These are phyloP conservation scores for Trifolium subterraneum DNA, from an alignment of 306 rosid species.

Conservation along the genomic window DNA sequence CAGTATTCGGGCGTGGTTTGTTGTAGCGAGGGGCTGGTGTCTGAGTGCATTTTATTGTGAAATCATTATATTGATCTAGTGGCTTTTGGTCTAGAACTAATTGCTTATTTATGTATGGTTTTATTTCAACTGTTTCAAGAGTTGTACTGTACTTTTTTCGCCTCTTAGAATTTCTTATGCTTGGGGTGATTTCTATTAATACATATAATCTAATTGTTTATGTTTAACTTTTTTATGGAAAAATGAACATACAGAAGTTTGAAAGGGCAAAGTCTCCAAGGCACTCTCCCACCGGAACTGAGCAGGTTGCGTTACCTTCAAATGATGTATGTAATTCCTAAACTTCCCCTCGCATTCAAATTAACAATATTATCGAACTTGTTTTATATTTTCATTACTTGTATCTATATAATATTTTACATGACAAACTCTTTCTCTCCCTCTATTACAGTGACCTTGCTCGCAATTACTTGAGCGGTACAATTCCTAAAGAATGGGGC, in stretches of 20 bases:
- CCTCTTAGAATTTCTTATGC: too few relatives aligned
- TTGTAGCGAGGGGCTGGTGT: too few relatives aligned
- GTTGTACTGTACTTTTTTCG: too few relatives aligned
- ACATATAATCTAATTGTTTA: not conserved
- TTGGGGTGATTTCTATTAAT: too few relatives aligned
- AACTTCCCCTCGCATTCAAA: not conserved
- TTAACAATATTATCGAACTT: not conserved
- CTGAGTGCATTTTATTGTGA: too few relatives aligned
- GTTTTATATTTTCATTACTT: not conserved
- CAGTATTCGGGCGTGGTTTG: too few relatives aligned
- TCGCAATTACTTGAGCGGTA: slow-evolving; percentile 60
- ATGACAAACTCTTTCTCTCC: not conserved
- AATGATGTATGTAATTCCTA: slow-evolving; percentile 50
- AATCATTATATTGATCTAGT: too few relatives aligned
- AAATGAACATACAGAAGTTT: slow-evolving; percentile 39
- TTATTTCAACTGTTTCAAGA: too few relatives aligned
- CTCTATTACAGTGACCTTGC: slow-evolving; percentile 50
- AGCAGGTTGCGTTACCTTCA: slow-evolving; percentile 50
- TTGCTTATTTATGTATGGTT: too few relatives aligned
- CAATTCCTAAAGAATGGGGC: slow-evolving; percentile 64
- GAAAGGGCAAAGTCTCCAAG: slow-evolving; percentile 54
- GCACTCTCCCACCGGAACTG: slow-evolving; percentile 62
- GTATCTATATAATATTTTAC: slow-evolving; percentile 3
- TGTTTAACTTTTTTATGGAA: not conserved
- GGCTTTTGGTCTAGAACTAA: too few relatives aligned